Evolutionary conservation across 306 rosid species (phyloP), one percentile per base, ranked within the genome.

Genomic region (Inga oerstediana): DNA sequence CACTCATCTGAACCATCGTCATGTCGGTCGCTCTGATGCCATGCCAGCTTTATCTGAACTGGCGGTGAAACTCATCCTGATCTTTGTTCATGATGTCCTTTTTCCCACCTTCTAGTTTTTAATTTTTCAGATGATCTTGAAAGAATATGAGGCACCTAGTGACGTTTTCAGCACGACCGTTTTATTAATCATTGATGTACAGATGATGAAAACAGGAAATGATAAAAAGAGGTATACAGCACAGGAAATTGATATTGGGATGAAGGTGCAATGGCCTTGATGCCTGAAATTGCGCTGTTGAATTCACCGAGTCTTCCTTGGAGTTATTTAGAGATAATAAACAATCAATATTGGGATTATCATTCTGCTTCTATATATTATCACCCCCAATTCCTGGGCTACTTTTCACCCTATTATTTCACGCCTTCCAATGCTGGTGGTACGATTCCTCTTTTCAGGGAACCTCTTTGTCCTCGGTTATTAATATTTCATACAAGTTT

Each of bases 191-290:
- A 24, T 62, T 90, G 4, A 3, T 89, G 93, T 90, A 89, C 84
- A 90, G 86, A 91, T 71, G 86, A 91, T 74, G 79, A 64, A 74
- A 86, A 83, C 83, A 43, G 56, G 22, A 54, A 24, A 77, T 75
- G 76, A n/a, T n/a, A 51, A 58, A 51, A 79, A 79, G 66, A 75
- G 70, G 37, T 51, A 83, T 49, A 79, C 75, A 76, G 82, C 84
- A 81, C 77, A 49, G 37, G 85, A 82, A 79, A 77, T 74, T 83
- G 84, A 67, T 56, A 54, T 64, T 85, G 49, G 62, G 34, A 81
- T 70, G 77, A 72, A 81, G 84, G 78, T 77, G 86, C 79, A 61
- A 43, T 72, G 80, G 79, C 59, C 72, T 67, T 43, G 56, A 49
- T 61, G 32, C 66, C 7, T 49, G 64, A 66, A 71, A 54, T 59